Evolutionary conservation across 2,329 filamentous ascomycete genomes (phyloP).

Genomic region (Clonostachys rosea): DNA sequence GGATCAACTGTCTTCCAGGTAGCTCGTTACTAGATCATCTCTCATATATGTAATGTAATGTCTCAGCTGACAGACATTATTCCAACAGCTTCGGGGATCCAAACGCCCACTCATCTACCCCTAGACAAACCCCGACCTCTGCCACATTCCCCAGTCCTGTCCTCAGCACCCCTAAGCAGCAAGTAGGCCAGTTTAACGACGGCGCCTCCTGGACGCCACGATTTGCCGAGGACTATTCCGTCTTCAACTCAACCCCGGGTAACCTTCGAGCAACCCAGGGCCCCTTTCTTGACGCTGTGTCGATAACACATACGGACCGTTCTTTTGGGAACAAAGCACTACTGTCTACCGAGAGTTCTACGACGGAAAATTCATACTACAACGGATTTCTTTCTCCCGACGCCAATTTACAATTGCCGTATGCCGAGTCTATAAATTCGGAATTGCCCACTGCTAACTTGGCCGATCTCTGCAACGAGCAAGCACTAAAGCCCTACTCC

Average conservation of each 20-base stretch:
- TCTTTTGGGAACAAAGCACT: conserved; percentile 38
- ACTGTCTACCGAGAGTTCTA: conserved; percentile 44
- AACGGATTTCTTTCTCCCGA: conserved; percentile 55
- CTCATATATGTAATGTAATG: conserved; percentile 7
- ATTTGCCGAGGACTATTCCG: conserved; percentile 61
- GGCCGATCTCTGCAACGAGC: conserved; percentile 21
- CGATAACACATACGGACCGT: conserved; percentile 25
- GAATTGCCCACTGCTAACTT: conserved; percentile 53
- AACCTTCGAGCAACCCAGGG: conserved; percentile 43
- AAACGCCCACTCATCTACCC: conserved; percentile 56
- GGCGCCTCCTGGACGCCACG: conserved; percentile 42
- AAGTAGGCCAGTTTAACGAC: conserved; percentile 40
- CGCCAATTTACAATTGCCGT: conserved; percentile 47
- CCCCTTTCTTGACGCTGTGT: conserved; percentile 38
- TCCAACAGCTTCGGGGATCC: conserved; percentile 55
- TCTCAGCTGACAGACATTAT: conserved; percentile 25
- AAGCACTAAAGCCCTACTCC: conserved; percentile 17
- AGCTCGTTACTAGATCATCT: conserved; percentile 13
- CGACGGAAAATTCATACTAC: conserved; percentile 53
- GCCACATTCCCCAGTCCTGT: conserved; percentile 47
- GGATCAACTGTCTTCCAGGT: conserved; percentile 52
- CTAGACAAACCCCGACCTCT: conserved; percentile 52
- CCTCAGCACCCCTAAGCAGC: conserved; percentile 51
- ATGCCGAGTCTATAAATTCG: conserved; percentile 54
- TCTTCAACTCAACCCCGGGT: conserved; percentile 60